Conservation (phyloP, 176 grass and related monocot species). For the Triticum aestivum region DNA sequence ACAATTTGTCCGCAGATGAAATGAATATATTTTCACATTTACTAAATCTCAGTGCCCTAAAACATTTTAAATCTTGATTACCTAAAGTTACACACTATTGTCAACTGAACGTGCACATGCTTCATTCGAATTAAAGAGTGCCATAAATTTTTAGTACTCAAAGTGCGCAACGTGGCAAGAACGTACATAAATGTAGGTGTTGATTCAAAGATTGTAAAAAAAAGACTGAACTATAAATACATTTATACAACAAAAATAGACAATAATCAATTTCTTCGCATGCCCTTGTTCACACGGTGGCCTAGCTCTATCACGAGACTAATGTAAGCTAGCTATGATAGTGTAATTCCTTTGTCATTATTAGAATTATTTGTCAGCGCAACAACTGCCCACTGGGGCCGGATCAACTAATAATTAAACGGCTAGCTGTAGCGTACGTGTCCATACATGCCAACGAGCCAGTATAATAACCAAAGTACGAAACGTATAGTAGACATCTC, state of each 20-base stretch:
- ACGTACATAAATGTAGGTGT: too few relatives aligned
- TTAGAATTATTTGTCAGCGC: neutral
- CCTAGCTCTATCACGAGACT: neutral
- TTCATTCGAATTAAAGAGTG: too few relatives aligned
- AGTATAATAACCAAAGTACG: neutral
- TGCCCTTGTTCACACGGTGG: neutral
- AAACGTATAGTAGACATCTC: neutral
- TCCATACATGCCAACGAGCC: neutral
- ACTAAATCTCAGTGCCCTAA: too few relatives aligned
- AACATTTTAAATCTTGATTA: too few relatives aligned
- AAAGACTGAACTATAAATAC: too few relatives aligned
- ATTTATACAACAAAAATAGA: neutral
- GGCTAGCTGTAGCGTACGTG: neutral
- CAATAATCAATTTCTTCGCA: neutral
- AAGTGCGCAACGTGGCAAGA: too few relatives aligned
- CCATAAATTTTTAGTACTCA: too few relatives aligned
- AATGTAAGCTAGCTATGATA: neutral
- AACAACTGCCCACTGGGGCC: neutral
- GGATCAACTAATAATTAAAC: neutral
- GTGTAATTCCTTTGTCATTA: neutral
- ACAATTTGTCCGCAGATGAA: too few relatives aligned
- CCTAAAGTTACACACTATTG: too few relatives aligned
- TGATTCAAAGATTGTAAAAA: too few relatives aligned
- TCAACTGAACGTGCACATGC: too few relatives aligned
- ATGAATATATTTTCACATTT: too few relatives aligned